Evolutionary conservation across 129 eudicot genomes (phyloP).

Genomic region (Saussurea involucrata): DNA sequence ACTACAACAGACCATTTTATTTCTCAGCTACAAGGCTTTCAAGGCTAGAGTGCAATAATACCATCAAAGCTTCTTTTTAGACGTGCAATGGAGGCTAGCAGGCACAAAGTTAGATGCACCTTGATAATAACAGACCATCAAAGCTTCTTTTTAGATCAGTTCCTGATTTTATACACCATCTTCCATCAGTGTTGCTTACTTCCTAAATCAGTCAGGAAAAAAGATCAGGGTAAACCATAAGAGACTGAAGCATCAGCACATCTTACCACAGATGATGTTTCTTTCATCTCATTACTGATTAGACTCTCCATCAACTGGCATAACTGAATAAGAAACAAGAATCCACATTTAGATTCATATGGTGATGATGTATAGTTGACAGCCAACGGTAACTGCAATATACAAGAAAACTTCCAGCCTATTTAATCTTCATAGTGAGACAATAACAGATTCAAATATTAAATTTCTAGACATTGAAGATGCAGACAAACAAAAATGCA

Average conservation of each 20-base stretch:
- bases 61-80: no score
- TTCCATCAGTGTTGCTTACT: slow-evolving; percentile 71
- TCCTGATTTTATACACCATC: slow-evolving; percentile 88
- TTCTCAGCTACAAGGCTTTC: slow-evolving; percentile 6
- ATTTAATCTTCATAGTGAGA: not conserved
- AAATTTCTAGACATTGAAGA: not conserved
- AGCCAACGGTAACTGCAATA: not conserved
- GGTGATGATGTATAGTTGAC: not conserved
- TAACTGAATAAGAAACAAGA: slow-evolving; percentile 50
- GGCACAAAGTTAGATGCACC: slow-evolving; percentile 46
- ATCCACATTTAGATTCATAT: slow-evolving; percentile 11
- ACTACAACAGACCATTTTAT: slow-evolving; percentile 52
- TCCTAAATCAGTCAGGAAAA: slow-evolving; percentile 49
- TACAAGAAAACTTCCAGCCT: no score
- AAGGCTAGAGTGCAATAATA: not conserved
- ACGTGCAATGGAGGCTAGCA: slow-evolving; percentile 4
- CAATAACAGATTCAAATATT: not conserved
- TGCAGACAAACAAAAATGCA: not conserved
- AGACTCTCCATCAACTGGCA: slow-evolving; percentile 68
- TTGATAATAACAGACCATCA: slow-evolving; percentile 83
- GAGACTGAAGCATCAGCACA: slow-evolving; percentile 9
- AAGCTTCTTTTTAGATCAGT: slow-evolving; percentile 44
- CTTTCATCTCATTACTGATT: slow-evolving; percentile 50
- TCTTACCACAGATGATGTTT: slow-evolving; percentile 63
- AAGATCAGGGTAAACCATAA: slow-evolving; percentile 18